These are phyloP conservation scores for Avicennia marina DNA, from an alignment of 257 asterid genomes.

Conservation along the genomic window DNA sequence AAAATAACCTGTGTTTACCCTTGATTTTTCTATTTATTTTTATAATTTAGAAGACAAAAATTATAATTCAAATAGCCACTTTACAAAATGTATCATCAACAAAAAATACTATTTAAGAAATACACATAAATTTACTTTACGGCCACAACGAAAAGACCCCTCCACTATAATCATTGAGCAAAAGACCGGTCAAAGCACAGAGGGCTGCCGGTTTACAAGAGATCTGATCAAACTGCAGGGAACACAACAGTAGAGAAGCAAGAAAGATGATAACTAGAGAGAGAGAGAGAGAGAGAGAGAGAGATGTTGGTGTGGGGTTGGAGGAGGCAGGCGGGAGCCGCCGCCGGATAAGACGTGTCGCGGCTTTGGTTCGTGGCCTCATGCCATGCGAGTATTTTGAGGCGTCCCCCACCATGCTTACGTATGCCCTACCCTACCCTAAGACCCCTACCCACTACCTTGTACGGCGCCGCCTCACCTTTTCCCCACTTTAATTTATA, in stretches of 20 bases:
- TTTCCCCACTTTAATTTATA: conserved; percentile 38
- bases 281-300: too few relatives aligned
- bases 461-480: too few relatives aligned
- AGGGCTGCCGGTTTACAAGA: not conserved
- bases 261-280: too few relatives aligned
- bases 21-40: too few relatives aligned
- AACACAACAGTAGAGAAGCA: too few relatives aligned
- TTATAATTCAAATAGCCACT: too few relatives aligned
- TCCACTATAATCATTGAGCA: conserved; percentile 2
- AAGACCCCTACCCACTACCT: conserved; percentile 39
- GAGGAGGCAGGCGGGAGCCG: conserved; percentile 41
- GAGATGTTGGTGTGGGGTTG: not conserved
- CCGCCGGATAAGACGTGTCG: conserved; percentile 72
- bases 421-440: conserved; percentile 54
- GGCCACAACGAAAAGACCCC: not conserved
- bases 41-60: too few relatives aligned
- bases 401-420: conserved; percentile 33
- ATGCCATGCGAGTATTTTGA: too few relatives aligned
- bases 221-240: conserved; percentile 19
- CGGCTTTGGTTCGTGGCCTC: conserved; percentile 19
- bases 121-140: too few relatives aligned
- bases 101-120: too few relatives aligned
- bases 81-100: too few relatives aligned
- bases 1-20: too few relatives aligned
- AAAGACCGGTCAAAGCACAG: conserved; percentile 25